phyloP scores from a whole-genome alignment of 805 yeast species.

The Ascoidea tarda region DNA sequence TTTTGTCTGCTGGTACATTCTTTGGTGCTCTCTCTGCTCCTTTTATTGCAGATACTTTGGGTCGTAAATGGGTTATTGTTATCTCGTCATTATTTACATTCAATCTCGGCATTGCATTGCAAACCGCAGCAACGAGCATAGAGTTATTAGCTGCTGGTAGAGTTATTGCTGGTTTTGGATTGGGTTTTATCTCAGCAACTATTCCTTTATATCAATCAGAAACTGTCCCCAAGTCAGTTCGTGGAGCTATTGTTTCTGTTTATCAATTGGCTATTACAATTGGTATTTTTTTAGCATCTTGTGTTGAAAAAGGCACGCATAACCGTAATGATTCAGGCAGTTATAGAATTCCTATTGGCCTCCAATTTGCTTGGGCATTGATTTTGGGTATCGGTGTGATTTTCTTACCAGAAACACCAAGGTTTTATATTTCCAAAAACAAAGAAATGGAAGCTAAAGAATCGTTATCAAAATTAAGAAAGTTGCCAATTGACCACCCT shows the following conservation, averaged over 20 bases:
- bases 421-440: conserved; percentile 48
- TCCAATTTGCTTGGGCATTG: conserved; percentile 58
- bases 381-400: conserved; percentile 47
- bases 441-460: conserved; percentile 40
- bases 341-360: conserved; percentile 61
- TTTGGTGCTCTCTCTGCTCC: conserved; percentile 53
- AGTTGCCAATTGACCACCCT: conserved; percentile 29
- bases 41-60: conserved; percentile 36
- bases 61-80: conserved; percentile 38
- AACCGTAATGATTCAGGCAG: conserved; percentile 37
- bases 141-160: conserved; percentile 45
- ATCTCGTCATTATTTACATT: conserved; percentile 30
- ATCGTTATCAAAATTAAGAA: conserved; percentile 40
- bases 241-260: conserved; percentile 67
- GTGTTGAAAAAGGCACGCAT: conserved; percentile 58
- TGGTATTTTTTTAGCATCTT: conserved; percentile 58
- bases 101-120: conserved; percentile 38
- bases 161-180: conserved; percentile 58
- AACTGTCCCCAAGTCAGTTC: conserved; percentile 61
- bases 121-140: conserved; percentile 29
- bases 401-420: conserved; percentile 65
- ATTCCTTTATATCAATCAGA: conserved; percentile 73
- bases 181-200: conserved; percentile 59
- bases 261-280: conserved; percentile 65
- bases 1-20: conserved; percentile 61